A percentile compares a stretch with the other conserved stretches of the same genome.
Conservation (phyloP, 805 yeast species). For the Dipodascus albidus region DNA sequence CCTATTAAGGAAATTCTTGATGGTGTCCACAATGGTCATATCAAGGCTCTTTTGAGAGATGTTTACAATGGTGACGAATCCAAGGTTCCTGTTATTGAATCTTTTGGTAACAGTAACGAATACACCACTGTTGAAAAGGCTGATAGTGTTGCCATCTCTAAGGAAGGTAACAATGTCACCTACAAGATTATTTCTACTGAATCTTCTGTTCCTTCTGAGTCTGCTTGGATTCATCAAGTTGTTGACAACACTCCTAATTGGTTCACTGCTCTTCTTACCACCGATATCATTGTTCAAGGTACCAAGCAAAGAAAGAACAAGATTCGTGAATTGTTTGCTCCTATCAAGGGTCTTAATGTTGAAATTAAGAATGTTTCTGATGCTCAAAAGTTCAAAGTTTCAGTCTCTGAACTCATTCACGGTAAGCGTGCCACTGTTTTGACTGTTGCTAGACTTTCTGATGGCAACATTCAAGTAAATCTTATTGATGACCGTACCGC, state of each 20-base stretch:
- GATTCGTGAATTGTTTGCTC: constrained; percentile 67
- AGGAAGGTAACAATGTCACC: constrained; percentile 21
- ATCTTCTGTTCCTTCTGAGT: constrained; percentile 28
- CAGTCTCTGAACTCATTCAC: constrained; percentile 58
- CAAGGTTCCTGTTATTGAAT: constrained; percentile 77
- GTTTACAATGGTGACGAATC: constrained; percentile 60
- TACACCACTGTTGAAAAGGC: constrained; percentile 37
- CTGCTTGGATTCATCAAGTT: constrained; percentile 65
- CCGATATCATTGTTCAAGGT: constrained; percentile 77
- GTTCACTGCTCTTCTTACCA: constrained; percentile 83
- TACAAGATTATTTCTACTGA: constrained; percentile 31
- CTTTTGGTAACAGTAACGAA: constrained; percentile 41
- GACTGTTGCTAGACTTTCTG: constrained; percentile 40
- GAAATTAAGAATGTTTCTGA: constrained; percentile 45
- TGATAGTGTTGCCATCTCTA: constrained; percentile 11
- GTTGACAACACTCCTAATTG: constrained; percentile 75
- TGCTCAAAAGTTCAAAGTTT: constrained; percentile 45
- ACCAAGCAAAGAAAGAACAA: constrained; percentile 71
- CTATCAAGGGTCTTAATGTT: constrained; percentile 50
- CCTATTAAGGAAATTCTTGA: constrained; percentile 89
- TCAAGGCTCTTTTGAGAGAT: constrained; percentile 52
- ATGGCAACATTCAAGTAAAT: constrained; percentile 49
- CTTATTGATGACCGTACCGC: constrained; percentile 84
- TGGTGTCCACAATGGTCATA: constrained; percentile 82
- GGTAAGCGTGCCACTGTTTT: constrained; percentile 49